A percentile compares a stretch with the other conserved stretches of the same genome.
phyloP scores from a whole-genome alignment of 2,329 filamentous ascomycete genomes.

The Alternaria incomplexa region DNA sequence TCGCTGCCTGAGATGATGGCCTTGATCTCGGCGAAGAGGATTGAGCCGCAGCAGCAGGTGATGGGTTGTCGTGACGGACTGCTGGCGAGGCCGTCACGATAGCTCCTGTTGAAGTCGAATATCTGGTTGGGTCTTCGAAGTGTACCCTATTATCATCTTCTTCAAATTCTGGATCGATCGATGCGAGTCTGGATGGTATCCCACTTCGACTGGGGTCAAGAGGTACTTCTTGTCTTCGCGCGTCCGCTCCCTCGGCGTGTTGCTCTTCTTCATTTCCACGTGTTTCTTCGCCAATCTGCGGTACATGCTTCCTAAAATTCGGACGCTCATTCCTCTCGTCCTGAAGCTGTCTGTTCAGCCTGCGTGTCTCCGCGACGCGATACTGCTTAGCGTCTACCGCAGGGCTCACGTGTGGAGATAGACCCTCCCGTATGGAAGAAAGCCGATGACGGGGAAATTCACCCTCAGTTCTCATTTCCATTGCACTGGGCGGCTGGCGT shows the following conservation, averaged over 20 bases:
- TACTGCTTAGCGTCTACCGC: not conserved
- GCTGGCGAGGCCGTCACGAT: not conserved
- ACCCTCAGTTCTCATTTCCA: too few relatives aligned
- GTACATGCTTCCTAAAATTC: not conserved
- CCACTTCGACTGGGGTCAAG: not conserved
- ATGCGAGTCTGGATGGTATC: not conserved
- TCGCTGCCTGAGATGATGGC: not conserved
- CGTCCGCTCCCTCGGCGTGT: not conserved
- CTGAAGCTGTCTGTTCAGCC: not conserved
- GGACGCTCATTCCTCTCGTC: not conserved
- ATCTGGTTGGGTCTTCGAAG: not conserved
- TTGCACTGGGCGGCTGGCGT: not conserved
- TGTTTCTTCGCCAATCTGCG: accelerated
- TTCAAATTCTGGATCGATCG: not conserved
- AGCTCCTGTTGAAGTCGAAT: not conserved
- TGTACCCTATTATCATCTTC: not conserved
- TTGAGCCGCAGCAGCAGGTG: not conserved
- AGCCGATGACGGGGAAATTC: not conserved
- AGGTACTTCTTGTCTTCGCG: accelerated
- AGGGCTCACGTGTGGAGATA: not conserved
- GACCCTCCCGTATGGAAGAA: not conserved
- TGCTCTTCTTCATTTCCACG: not conserved
- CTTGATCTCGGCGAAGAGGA: not conserved
- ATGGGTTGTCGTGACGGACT: not conserved
- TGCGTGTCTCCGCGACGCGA: not conserved